phyloP scores from a whole-genome alignment of 2,329 filamentous ascomycete species.

The Ampelomyces quisqualis region DNA sequence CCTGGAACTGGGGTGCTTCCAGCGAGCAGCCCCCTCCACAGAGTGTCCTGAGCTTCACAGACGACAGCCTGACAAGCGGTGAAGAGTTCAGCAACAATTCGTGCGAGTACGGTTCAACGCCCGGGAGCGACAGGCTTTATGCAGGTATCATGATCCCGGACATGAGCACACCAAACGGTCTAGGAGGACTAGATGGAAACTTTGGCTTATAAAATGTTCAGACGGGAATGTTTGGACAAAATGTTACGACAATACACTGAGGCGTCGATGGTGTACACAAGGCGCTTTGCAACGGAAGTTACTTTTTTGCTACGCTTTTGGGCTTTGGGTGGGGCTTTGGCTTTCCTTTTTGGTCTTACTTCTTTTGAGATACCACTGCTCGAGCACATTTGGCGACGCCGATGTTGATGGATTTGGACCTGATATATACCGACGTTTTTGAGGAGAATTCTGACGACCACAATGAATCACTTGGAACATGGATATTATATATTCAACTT shows the following conservation, averaged over 20 bases:
- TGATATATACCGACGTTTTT: too few species aligned
- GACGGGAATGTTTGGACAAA: not conserved
- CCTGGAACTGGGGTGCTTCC: conserved; percentile 38
- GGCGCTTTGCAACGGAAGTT: not conserved
- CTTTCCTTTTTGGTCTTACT: conserved; percentile 3
- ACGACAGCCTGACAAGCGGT: conserved; percentile 60
- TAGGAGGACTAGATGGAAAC: conserved; percentile 44
- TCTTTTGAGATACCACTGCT: conserved; percentile 27
- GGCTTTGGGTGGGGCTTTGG: not conserved
- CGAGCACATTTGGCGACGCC: conserved; percentile 5
- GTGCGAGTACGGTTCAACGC: conserved; percentile 33
- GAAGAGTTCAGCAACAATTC: conserved; percentile 43
- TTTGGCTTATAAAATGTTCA: conserved; percentile 43
- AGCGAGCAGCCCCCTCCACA: conserved; percentile 44
- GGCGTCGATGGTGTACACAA: not conserved
- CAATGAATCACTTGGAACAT: too few species aligned
- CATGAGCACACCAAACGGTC: conserved; percentile 27
- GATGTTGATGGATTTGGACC: not conserved
- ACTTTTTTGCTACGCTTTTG: not conserved
- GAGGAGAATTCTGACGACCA: too few species aligned
- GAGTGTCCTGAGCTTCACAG: conserved; percentile 61
- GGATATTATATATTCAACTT: too few species aligned
- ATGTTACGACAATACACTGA: conserved; percentile 4
- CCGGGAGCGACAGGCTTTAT: conserved; percentile 37
- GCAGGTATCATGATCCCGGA: conserved; percentile 42